A percentile compares a stretch with the other conserved stretches of the same genome.
phyloP scores from a whole-genome alignment of 2,329 filamentous ascomycete genomes.

The Pyricularia pennisetigena region DNA sequence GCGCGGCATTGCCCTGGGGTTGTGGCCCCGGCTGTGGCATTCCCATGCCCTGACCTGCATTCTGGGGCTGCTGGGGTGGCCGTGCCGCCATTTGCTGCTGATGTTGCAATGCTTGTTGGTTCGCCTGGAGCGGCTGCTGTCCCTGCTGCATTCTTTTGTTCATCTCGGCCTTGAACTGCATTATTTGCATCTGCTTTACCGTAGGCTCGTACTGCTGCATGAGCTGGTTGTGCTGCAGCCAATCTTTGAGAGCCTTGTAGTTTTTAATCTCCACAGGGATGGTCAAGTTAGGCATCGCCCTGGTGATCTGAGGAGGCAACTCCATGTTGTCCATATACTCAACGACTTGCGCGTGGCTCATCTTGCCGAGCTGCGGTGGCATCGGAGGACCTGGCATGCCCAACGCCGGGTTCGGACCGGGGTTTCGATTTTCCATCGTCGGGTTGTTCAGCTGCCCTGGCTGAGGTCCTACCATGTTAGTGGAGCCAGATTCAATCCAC shows the following conservation, averaged over 20 bases:
- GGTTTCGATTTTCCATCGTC: conserved; percentile 13
- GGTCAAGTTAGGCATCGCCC: conserved; percentile 15
- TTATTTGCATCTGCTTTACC: conserved; percentile 19
- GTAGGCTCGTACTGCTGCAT: not conserved
- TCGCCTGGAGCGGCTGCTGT: conserved; percentile 6
- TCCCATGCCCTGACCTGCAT: conserved; percentile 10
- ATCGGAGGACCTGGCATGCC: not conserved
- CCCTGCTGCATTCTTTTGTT: conserved; percentile 3
- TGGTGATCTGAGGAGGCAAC: conserved; percentile 26
- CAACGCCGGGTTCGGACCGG: not conserved
- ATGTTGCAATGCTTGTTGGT: conserved; percentile 6
- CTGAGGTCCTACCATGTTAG: conserved; percentile 14
- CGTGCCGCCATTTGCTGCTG: conserved; percentile 9
- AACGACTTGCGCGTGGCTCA: conserved; percentile 23
- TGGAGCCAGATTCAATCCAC: not conserved
- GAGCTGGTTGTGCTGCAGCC: conserved; percentile 25
- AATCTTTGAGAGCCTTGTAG: conserved; percentile 36
- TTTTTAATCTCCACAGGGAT: conserved; percentile 35
- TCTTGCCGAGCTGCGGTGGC: conserved; percentile 3
- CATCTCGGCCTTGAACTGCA: conserved; percentile 22
- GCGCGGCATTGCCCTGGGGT: not conserved
- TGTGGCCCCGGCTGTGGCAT: not conserved
- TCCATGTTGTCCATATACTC: conserved; percentile 36
- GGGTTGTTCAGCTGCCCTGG: conserved; percentile 12
- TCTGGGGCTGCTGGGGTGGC: conserved; percentile 6